A percentile compares a stretch with the other conserved stretches of the same genome.
Conservation (phyloP, 768 basidiomycete species). For the Thelephora aurantiotincta region DNA sequence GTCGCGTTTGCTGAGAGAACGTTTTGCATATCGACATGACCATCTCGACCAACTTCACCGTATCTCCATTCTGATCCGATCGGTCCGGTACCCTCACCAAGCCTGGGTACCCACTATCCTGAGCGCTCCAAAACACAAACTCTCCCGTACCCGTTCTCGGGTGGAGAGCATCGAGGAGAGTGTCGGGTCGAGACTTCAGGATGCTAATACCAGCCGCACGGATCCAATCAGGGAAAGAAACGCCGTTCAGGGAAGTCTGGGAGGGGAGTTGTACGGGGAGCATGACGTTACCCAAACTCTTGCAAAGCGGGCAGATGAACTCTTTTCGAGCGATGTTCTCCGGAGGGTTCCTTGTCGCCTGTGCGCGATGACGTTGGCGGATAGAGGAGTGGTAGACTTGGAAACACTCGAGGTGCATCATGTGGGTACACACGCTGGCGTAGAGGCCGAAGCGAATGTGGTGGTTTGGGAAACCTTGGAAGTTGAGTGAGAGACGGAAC, state of each 20-base stretch:
- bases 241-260: constrained; percentile 33
- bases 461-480: constrained; percentile 59
- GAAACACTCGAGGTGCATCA: constrained; percentile 97
- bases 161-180: constrained; percentile 55
- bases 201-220: constrained; percentile 81
- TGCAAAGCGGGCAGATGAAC: constrained; percentile 94
- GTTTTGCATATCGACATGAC: constrained; percentile 67
- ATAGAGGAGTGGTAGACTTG: constrained; percentile 80
- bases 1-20: constrained; percentile 73
- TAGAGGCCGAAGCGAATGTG: constrained; percentile 78
- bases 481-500: constrained; percentile 28
- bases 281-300: constrained; percentile 89
- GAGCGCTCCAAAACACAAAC: constrained; percentile 80
- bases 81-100: constrained; percentile 38
- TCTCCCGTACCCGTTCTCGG: constrained; percentile 74
- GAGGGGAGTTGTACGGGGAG: constrained; percentile 59
- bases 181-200: constrained; percentile 70
- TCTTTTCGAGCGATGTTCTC: constrained; percentile 90
- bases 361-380: constrained; percentile 73
- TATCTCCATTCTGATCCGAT: constrained; percentile 35
- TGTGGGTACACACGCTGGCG: constrained; percentile 82
- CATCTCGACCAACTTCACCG: constrained; percentile 76
- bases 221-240: constrained; percentile 81
- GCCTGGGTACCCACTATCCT: constrained; percentile 55
- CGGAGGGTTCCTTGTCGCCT: constrained; percentile 86